Evolutionary conservation across 2,329 filamentous ascomycete genomes (phyloP).

Genomic region (Xylaria sp.): DNA sequence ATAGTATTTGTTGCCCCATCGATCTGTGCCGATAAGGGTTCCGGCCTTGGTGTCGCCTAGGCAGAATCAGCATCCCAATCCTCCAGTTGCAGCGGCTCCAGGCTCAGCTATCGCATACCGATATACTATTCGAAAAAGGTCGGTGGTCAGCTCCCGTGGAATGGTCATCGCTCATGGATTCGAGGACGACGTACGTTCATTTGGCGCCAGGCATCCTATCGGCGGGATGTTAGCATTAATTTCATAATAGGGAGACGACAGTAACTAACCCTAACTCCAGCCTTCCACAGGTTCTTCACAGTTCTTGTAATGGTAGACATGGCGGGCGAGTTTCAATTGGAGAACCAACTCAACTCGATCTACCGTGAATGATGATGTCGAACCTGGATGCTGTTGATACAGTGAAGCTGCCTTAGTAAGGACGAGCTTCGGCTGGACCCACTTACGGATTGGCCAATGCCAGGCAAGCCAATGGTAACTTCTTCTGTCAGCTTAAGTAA

Average conservation of each 20-base stretch:
- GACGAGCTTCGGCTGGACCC: slow-evolving; percentile 27
- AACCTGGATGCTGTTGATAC: slow-evolving; percentile 36
- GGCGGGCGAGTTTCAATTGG: slow-evolving; percentile 51
- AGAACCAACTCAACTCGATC: slow-evolving; percentile 10
- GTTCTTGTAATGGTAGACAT: slow-evolving; percentile 96
- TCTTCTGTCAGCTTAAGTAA: not conserved
- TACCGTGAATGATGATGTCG: slow-evolving; percentile 35
- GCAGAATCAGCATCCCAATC: slow-evolving; percentile 31
- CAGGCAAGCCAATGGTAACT: slow-evolving; percentile 12
- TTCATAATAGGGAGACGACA: not conserved
- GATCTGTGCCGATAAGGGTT: slow-evolving; percentile 83
- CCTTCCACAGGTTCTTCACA: slow-evolving; percentile 83
- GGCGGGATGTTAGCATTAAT: slow-evolving; percentile 51
- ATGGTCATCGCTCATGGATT: slow-evolving; percentile 43
- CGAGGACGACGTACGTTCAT: slow-evolving; percentile 77
- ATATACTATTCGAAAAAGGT: slow-evolving; percentile 61
- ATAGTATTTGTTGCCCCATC: slow-evolving; percentile 96
- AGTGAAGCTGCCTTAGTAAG: slow-evolving; percentile 22
- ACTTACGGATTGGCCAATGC: slow-evolving; percentile 29
- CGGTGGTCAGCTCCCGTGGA: slow-evolving; percentile 43
- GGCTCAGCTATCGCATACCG: slow-evolving; percentile 53
- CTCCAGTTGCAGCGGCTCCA: not conserved
- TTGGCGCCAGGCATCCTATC: slow-evolving; percentile 89
- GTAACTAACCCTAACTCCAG: slow-evolving; percentile 83
- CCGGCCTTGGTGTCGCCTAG: slow-evolving; percentile 97